Conservation (phyloP, 495 filamentous ascomycete genomes). For the Penicillium lagena region DNA sequence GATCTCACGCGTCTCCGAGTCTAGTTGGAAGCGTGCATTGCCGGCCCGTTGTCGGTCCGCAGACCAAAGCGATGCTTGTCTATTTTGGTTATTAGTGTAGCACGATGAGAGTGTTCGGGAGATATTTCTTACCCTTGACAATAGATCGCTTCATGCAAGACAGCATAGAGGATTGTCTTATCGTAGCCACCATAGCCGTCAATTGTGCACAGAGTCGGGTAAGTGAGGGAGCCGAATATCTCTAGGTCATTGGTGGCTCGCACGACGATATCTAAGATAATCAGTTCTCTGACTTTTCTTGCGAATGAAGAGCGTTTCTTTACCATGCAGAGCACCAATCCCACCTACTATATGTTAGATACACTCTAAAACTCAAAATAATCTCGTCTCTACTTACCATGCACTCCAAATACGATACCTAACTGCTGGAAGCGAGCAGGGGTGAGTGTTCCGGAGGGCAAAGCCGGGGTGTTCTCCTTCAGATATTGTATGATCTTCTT, state of each 20-base stretch:
- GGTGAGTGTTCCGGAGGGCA: slow-evolving; percentile 64
- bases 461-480: slow-evolving; percentile 44
- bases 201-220: slow-evolving; percentile 59
- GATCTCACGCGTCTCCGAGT: slow-evolving; percentile 46
- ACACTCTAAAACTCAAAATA: not conserved
- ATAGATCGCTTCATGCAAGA: slow-evolving; percentile 83
- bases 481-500: slow-evolving; percentile 60
- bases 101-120: too few species aligned
- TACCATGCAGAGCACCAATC: slow-evolving; percentile 60
- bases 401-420: slow-evolving; percentile 68
- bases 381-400: slow-evolving; percentile 43
- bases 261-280: slow-evolving; percentile 53
- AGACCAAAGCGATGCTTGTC: slow-evolving; percentile 55
- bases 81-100: slow-evolving; percentile 16
- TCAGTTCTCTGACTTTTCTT: not conserved
- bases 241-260: slow-evolving; percentile 63
- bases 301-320: not conserved
- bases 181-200: slow-evolving; percentile 65
- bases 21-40: slow-evolving; percentile 37
- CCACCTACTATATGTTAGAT: slow-evolving; percentile 42
- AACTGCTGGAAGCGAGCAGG: slow-evolving; percentile 65
- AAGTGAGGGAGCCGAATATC: slow-evolving; percentile 63
- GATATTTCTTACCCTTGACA: slow-evolving; percentile 46
- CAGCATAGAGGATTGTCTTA: slow-evolving; percentile 69
- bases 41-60: slow-evolving; percentile 45